Evolutionary conservation across 257 asterid species (phyloP).

Genomic region (Solanum bulbocastanum): DNA sequence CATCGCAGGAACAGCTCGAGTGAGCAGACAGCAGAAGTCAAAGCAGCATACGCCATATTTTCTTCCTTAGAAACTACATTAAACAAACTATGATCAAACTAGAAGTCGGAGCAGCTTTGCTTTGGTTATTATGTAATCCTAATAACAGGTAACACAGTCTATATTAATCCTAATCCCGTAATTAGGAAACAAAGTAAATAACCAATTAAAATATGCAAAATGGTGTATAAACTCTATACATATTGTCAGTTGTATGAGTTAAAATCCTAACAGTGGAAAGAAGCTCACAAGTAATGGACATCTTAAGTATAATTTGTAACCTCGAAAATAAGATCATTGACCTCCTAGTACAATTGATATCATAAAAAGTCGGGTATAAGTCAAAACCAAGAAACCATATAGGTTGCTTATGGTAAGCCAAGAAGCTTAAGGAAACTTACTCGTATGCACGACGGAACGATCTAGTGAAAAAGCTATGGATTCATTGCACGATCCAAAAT

Average conservation of each 20-base stretch:
- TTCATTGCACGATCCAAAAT: too few species aligned
- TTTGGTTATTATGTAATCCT: background rate
- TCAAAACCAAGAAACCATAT: too few species aligned
- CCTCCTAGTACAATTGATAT: too few species aligned
- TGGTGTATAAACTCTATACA: background rate
- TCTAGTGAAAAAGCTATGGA: too few species aligned
- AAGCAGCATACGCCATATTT: constrained; percentile 21
- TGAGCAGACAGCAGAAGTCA: constrained; percentile 9
- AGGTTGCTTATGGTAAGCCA: too few species aligned
- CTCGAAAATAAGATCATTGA: too few species aligned
- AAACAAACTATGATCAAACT: background rate
- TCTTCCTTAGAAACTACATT: background rate
- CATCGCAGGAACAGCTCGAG: background rate
- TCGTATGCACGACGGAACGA: too few species aligned
- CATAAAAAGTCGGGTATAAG: too few species aligned
- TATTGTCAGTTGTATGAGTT: background rate
- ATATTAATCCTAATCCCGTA: background rate
- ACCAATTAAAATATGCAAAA: too few species aligned
- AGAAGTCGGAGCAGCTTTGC: background rate
- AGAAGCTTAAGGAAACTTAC: too few species aligned
- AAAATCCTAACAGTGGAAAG: background rate
- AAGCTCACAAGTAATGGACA: background rate
- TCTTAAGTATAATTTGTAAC: background rate
- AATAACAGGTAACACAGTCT: background rate
- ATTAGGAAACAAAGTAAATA: background rate